A percentile compares a stretch with the other conserved stretches of the same genome.
Conservation (phyloP, 139 green algal genomes). For the Diplosphaera chodatii region DNA sequence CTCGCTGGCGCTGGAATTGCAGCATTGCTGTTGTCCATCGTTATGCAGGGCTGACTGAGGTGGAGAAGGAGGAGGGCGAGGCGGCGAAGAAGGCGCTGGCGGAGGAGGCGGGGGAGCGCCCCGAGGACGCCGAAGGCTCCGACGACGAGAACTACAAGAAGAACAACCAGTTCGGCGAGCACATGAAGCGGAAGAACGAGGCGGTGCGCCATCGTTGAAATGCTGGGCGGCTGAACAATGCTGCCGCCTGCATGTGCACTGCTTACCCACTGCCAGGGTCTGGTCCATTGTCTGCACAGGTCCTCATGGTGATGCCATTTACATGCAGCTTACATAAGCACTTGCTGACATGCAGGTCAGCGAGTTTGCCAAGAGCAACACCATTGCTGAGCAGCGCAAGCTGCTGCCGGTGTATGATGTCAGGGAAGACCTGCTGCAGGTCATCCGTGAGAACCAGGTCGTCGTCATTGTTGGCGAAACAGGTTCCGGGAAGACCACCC, state of each 20-base stretch:
- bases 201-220: too few species aligned
- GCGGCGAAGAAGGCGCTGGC: slow-evolving; percentile 37
- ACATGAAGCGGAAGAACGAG: slow-evolving; percentile 72
- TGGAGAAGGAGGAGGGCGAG: slow-evolving; percentile 62
- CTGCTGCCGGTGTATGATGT: slow-evolving; percentile 84
- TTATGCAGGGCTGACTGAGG: slow-evolving; percentile 78
- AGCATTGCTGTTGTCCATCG: too few species aligned
- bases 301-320: too few species aligned
- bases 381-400: slow-evolving; percentile 80
- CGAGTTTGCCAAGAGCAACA: slow-evolving; percentile 88
- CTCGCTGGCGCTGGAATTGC: too few species aligned
- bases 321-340: too few species aligned
- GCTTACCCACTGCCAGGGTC: too few species aligned
- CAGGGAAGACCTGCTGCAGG: slow-evolving; percentile 76
- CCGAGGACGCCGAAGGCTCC: slow-evolving; percentile 27
- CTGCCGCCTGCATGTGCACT: too few species aligned
- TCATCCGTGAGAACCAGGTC: slow-evolving; percentile 91
- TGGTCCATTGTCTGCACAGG: too few species aligned
- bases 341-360: slow-evolving; percentile 12
- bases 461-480: slow-evolving; percentile 98
- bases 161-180: slow-evolving; percentile 61
- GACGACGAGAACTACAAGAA: slow-evolving; percentile 32
- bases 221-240: too few species aligned
- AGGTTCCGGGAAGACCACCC: slow-evolving; percentile 95
- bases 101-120: slow-evolving; percentile 21